These are phyloP conservation scores for Wilcoxina mikolae DNA, from an alignment of 495 filamentous ascomycete genomes.

Conservation along the genomic window DNA sequence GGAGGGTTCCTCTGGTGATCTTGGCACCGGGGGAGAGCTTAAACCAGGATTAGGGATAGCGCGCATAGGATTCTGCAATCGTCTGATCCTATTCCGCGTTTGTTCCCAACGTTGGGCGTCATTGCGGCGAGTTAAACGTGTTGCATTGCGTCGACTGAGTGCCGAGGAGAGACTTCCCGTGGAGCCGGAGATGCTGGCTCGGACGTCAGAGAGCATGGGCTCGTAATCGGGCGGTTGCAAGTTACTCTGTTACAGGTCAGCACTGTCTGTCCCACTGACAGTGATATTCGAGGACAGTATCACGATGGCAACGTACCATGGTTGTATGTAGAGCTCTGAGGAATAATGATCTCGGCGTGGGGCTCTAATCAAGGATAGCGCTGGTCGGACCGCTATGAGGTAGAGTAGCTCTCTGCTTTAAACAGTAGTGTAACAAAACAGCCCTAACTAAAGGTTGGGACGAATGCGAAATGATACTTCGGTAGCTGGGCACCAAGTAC, in stretches of 20 bases:
- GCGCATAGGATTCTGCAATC: not conserved
- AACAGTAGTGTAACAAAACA: too few species aligned
- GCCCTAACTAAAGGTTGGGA: too few species aligned
- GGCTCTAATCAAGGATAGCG: too few species aligned
- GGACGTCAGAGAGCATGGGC: not conserved
- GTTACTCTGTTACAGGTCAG: conserved; percentile 2
- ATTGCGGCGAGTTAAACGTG: not conserved
- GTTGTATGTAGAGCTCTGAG: too few species aligned
- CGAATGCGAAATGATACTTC: too few species aligned
- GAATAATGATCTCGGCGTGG: too few species aligned
- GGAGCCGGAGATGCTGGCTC: not conserved
- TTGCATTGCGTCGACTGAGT: not conserved
- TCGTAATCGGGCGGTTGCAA: conserved; percentile 2
- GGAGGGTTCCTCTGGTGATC: not conserved
- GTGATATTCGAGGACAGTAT: too few species aligned
- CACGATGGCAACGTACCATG: too few species aligned
- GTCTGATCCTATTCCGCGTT: not conserved
- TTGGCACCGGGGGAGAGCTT: not conserved
- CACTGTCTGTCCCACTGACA: too few species aligned
- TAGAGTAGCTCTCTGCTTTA: too few species aligned
- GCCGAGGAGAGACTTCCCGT: not conserved
- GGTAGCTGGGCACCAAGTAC: too few species aligned
- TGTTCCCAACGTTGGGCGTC: not conserved
- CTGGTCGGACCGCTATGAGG: too few species aligned
- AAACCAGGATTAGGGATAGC: not conserved